Conservation (phyloP, 768 basidiomycete species). For the Termitomyces sp. region DNA sequence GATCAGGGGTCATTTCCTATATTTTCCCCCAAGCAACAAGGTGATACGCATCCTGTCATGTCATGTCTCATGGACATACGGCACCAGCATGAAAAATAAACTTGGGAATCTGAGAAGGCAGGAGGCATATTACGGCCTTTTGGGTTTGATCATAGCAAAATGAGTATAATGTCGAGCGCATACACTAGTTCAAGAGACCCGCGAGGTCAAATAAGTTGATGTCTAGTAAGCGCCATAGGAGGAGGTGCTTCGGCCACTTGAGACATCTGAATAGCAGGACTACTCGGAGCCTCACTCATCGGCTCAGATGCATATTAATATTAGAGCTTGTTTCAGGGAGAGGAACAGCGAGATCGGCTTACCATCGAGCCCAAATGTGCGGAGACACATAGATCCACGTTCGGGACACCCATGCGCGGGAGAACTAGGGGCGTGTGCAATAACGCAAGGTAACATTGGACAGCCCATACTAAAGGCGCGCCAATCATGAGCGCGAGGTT, state of each 20-base stretch:
- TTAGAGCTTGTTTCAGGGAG: no score
- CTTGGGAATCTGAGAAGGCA: neutral
- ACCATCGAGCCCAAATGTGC: neutral
- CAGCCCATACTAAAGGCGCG: constrained; percentile 37
- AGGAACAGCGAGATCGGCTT: no score
- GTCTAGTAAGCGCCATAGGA: neutral
- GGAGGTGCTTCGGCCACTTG: neutral
- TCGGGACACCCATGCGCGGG: constrained; percentile 71
- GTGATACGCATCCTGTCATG: neutral
- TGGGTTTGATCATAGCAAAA: neutral
- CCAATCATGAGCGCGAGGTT: constrained; percentile 36
- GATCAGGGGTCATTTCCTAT: neutral
- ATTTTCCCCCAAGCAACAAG: neutral
- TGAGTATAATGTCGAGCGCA: neutral
- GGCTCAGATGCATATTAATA: neutral
- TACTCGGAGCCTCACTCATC: neutral
- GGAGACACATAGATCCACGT: no score
- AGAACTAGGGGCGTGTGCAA: constrained; percentile 67
- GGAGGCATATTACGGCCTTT: neutral
- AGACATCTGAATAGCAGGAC: neutral
- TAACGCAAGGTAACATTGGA: constrained; percentile 55
- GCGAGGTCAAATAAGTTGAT: no score
- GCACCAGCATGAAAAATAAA: neutral
- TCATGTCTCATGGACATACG: neutral
- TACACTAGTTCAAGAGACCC: neutral